phyloP scores from a whole-genome alignment of 164 flowering plant species.

The Berberis thunbergii region DNA sequence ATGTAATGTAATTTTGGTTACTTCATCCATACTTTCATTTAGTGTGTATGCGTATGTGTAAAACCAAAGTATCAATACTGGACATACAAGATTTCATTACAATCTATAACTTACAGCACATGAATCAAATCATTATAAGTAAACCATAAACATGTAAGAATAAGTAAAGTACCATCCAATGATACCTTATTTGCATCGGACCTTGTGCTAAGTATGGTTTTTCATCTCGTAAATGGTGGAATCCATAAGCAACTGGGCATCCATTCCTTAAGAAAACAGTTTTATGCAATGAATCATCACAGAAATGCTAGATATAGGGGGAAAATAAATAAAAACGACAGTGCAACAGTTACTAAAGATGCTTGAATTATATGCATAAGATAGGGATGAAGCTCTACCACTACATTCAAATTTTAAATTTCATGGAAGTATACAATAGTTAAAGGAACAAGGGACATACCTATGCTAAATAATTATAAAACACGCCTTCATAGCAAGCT shows the following conservation, averaged over 20 bases:
- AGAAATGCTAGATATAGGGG: neutral
- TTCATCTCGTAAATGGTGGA: constrained; percentile 91
- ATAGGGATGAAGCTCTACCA: too few relatives aligned
- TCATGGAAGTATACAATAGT: neutral
- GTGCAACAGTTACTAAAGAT: neutral
- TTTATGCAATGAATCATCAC: neutral
- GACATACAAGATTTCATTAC: neutral
- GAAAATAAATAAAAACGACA: too few relatives aligned
- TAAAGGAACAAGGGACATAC: constrained; percentile 20
- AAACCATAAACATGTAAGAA: neutral
- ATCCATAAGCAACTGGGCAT: constrained; percentile 99
- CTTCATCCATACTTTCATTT: too few relatives aligned
- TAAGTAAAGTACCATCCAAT: neutral
- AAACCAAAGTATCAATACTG: neutral
- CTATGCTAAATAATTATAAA: constrained; percentile 95
- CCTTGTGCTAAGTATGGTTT: constrained; percentile 96
- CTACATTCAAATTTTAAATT: neutral
- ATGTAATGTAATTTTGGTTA: too few relatives aligned
- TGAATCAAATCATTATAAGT: neutral
- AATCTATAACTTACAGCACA: neutral
- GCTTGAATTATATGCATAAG: neutral
- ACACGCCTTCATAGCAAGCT: constrained; percentile 68
- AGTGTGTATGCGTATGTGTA: too few relatives aligned
- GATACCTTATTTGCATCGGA: constrained; percentile 83
- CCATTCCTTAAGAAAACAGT: constrained; percentile 63